A percentile compares a stretch with the other conserved stretches of the same genome.
Evolutionary conservation across 257 asterid genomes (phyloP).

Genomic region (Penstemon davidsonii): DNA sequence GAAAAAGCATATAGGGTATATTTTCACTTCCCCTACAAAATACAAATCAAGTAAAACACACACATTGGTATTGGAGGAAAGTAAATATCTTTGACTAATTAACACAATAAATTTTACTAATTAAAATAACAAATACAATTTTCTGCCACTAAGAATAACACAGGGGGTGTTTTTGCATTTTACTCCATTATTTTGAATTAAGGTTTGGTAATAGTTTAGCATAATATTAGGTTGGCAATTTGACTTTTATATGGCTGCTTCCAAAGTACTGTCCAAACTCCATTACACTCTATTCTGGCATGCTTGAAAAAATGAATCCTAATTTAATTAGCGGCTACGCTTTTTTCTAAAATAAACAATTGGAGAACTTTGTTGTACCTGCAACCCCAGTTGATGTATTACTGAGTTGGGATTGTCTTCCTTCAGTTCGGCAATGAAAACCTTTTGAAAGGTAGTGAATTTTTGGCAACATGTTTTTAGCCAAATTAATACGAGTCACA

Average conservation of each 20-base stretch:
- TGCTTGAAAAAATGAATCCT: constrained; percentile 11
- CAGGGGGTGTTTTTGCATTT: too few relatives aligned
- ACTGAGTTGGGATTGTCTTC: too few relatives aligned
- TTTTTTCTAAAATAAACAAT: constrained; percentile 15
- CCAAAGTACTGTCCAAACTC: neutral
- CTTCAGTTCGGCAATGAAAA: too few relatives aligned
- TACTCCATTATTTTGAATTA: neutral
- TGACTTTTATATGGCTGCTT: neutral
- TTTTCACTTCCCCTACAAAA: neutral
- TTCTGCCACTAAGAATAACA: too few relatives aligned
- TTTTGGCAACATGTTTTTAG: too few relatives aligned
- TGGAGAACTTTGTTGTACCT: neutral
- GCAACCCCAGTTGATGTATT: neutral
- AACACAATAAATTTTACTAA: too few relatives aligned
- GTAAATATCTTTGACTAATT: too few relatives aligned
- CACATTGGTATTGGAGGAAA: neutral
- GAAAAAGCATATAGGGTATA: too few relatives aligned
- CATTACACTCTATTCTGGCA: constrained; percentile 18
- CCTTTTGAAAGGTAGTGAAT: too few relatives aligned
- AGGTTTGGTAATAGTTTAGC: neutral
- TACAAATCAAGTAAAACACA: neutral
- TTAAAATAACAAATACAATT: too few relatives aligned
- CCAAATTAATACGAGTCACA: too few relatives aligned
- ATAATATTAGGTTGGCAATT: constrained; percentile 1
- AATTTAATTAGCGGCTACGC: constrained; percentile 19